Evolutionary conservation across 257 asterid genomes (phyloP).

Genomic region (Schizonepeta tenuifolia): DNA sequence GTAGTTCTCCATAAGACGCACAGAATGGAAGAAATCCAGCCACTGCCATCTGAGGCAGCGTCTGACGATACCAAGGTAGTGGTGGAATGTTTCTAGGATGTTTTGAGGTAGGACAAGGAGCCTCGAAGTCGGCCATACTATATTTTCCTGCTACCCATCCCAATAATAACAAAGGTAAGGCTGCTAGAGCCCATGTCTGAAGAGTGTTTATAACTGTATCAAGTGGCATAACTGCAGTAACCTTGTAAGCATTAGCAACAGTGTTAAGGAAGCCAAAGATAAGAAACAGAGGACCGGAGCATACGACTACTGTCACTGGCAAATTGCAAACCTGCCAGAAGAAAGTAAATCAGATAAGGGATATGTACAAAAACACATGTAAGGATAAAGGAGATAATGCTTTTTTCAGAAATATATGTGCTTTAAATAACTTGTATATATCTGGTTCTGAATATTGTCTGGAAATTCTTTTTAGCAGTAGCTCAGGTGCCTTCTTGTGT

Average conservation of each 20-base stretch:
- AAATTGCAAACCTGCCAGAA: slow-evolving; percentile 66
- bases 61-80: slow-evolving; percentile 76
- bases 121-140: slow-evolving; percentile 82
- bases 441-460: background rate
- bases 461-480: background rate
- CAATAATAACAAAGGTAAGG: slow-evolving; percentile 70
- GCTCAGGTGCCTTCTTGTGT: background rate
- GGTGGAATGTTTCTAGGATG: slow-evolving; percentile 79
- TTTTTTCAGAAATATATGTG: background rate
- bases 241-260: slow-evolving; percentile 72
- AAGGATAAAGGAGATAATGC: background rate
- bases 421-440: no score
- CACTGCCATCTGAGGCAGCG: slow-evolving; percentile 94
- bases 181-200: slow-evolving; percentile 72
- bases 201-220: slow-evolving; percentile 71
- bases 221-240: slow-evolving; percentile 76
- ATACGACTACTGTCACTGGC: slow-evolving; percentile 63
- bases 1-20: slow-evolving; percentile 76
- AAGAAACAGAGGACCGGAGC: slow-evolving; percentile 83
- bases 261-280: slow-evolving; percentile 72
- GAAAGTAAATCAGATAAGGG: slow-evolving; percentile 4
- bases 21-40: slow-evolving; percentile 93
- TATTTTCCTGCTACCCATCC: slow-evolving; percentile 89
- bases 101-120: slow-evolving; percentile 78
- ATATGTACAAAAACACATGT: background rate